Conservation (phyloP, 768 basidiomycete species). For the Mycena alexandri region DNA sequence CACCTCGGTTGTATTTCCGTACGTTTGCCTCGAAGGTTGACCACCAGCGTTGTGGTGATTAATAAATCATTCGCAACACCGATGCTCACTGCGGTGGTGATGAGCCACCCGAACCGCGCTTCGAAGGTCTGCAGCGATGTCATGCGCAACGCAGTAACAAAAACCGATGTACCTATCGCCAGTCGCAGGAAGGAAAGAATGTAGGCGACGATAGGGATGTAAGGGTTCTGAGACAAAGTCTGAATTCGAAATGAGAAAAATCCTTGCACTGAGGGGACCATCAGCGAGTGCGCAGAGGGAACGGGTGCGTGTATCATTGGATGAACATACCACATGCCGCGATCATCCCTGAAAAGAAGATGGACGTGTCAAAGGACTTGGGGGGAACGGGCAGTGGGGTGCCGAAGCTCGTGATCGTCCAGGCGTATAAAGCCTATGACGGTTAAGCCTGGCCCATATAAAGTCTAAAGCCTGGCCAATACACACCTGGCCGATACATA, state of each 20-base stretch:
- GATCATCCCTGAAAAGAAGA: neutral
- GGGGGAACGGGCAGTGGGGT: neutral
- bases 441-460: too few species aligned
- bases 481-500: neutral
- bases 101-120: neutral
- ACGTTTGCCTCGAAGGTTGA: neutral
- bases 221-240: neutral
- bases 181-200: neutral
- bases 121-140: neutral
- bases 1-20: neutral
- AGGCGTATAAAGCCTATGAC: neutral
- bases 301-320: neutral
- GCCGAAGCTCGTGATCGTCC: neutral
- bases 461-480: too few species aligned
- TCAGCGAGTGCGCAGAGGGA: neutral
- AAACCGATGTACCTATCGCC: neutral
- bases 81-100: neutral
- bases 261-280: neutral
- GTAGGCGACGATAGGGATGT: neutral
- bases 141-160: neutral
- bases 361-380: neutral
- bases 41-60: neutral
- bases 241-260: slow-evolving; percentile 15
- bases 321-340: neutral
- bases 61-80: slow-evolving; percentile 1